phyloP scores from a whole-genome alignment of 345 rosid genomes.

The Microthlaspi erraticum region DNA sequence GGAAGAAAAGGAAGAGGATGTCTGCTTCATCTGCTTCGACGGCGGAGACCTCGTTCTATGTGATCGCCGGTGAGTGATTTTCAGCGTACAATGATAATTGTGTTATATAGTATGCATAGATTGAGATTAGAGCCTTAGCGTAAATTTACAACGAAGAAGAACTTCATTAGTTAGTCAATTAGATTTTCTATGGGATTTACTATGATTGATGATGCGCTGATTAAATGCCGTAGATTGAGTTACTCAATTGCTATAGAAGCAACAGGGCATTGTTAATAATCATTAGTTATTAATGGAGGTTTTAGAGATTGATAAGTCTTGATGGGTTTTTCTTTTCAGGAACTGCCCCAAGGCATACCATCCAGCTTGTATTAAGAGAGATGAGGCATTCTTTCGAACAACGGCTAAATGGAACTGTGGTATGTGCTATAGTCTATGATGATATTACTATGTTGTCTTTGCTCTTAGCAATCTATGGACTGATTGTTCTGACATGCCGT shows the following conservation, averaged over 20 bases:
- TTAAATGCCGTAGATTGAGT: slow-evolving; percentile 26
- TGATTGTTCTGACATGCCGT: slow-evolving; percentile 9
- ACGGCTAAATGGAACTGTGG: slow-evolving; percentile 96
- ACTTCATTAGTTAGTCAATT: slow-evolving; percentile 17
- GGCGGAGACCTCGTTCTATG: slow-evolving; percentile 98
- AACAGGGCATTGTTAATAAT: neutral
- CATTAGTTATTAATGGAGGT: neutral
- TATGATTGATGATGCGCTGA: neutral
- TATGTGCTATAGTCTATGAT: slow-evolving; percentile 47
- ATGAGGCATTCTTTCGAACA: slow-evolving; percentile 81
- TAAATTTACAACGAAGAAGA: neutral
- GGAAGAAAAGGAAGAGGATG: slow-evolving; percentile 85
- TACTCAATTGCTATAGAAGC: slow-evolving; percentile 25
- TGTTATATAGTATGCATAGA: slow-evolving; percentile 18
- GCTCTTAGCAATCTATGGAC: slow-evolving; percentile 12
- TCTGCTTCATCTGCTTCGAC: slow-evolving; percentile 97
- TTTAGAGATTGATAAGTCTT: slow-evolving; percentile 21
- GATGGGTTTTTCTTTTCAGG: slow-evolving; percentile 51
- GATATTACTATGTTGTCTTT: slow-evolving; percentile 22
- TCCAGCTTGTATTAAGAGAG: slow-evolving; percentile 93
- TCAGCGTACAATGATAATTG: neutral
- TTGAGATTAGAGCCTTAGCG: slow-evolving; percentile 14
- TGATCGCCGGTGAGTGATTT: slow-evolving; percentile 81
- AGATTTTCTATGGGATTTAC: slow-evolving; percentile 20
- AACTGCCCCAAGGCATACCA: slow-evolving; percentile 99